Base-by-base conservation (phyloP, 169 alveolate species). In the Besnoitia besnoiti region DNA sequence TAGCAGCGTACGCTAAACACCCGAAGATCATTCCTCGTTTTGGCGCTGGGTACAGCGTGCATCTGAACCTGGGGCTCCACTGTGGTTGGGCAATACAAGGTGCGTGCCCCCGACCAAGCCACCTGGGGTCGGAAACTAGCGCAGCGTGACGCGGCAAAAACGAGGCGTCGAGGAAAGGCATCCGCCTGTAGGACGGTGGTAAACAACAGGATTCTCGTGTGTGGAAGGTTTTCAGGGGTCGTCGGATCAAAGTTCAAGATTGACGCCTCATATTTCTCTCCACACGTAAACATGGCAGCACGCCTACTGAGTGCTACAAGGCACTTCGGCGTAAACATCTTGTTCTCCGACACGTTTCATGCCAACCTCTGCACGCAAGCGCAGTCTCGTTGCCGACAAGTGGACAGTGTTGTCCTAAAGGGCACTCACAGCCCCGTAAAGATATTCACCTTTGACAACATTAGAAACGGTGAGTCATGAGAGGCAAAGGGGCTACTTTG, bases 261-360 rank as follows among this genome's bases (percentile, higher is more conserved):
- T 14, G 98, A 97, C 92, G 98, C 97, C 8, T 94, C 97, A 73
- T 97, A 96, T 88, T 89, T 97, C 76, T 51, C 80, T 27, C 90
- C 67, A 10, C 90, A 85, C 84, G 98, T 96, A 12, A 96, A 96
- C 75, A 89, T 95, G 47, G 97, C 98, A n/a, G 93, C 97, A 46
- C 95, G 98, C 80, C 90, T 96, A 42, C 98, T 96, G 95, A 97
- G 97, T 16, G 97, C 98, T 4, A 96, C 98, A 16, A 96, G 96
- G 79, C 91, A 95, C 47, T 97, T 94, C 95, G 98, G 98, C 4
- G 98, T 96, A 61, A 96, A 96, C 61, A 75, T 97, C 10, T 92
- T 96, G 40, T 94, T 96, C 62, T 94, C 97, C 40, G 92, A 90
- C 24, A 79, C 95, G 42, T 90, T 96, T 46, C 94, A 77, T 21